Base-by-base conservation (phyloP, 2,329 filamentous ascomycete genomes). In the Colletotrichum magnum region DNA sequence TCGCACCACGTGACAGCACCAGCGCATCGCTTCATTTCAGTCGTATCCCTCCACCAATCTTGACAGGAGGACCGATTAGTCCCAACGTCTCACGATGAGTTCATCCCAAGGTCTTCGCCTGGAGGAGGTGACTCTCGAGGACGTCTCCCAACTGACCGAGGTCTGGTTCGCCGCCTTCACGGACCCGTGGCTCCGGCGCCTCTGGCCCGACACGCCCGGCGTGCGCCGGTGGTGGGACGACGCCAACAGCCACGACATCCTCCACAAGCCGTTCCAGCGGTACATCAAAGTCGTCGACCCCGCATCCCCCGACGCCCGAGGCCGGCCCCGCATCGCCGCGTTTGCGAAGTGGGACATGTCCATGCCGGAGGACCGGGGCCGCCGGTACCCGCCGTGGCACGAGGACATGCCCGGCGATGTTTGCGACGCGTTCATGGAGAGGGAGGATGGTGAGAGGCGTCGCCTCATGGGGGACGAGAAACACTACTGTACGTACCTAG, bases 141-240 rank as follows among this genome's bases (percentile, higher is more conserved):
- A 68, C 7, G 36, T 70, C 7, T 53, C 58, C 16, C 53, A 58
- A 6, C 15, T 70, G n/a, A 70, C 70, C 18, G 48, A 61, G 13
- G 21, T 70, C 32, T 71, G 68, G 67, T 71, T 68, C 39, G 67
- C 70, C 3, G 70, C 67, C 5, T 70, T 70, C 28, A 66, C 59
- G 2, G 67, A 68, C 18, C 61, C 61, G 6, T 50, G 39, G 12
- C 48, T 71, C n/a, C 28, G 58, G 3, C 43, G 48, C 7, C 52
- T 71, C 4, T 69, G 61, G 66, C 69, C 66, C 13, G 66, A 71
- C 36, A 71, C 69, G 0, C 69, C 61, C 1, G 39, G 57, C 1
- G 69, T 69, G 7, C 58, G 66, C n/a, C 51, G 56, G n/a, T 69
- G 69, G 69, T 71, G 66, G 69, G 58, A 69, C n/a, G 47, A 53